These are phyloP conservation scores for Mariannaea sp. DNA, from an alignment of 2,329 filamentous ascomycete genomes.

Conservation along the genomic window DNA sequence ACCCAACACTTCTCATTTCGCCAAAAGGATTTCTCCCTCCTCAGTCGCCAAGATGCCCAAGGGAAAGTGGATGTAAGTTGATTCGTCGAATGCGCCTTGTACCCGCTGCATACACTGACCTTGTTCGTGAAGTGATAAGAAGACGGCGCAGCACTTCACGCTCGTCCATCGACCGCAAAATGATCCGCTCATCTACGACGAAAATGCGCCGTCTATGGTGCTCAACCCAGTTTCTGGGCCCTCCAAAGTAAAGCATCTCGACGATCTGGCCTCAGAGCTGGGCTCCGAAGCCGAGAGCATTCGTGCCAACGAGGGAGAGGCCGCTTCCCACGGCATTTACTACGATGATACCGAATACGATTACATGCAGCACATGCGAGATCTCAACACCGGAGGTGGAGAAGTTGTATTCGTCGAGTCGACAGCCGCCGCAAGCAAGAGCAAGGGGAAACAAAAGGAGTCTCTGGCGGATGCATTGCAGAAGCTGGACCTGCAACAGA, in stretches of 20 bases:
- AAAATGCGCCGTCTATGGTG: conserved; percentile 85
- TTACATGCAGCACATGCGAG: conserved; percentile 98
- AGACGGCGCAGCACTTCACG: conserved; percentile 88
- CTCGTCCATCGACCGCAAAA: conserved; percentile 96
- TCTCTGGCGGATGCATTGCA: conserved; percentile 82
- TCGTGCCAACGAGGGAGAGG: conserved; percentile 91
- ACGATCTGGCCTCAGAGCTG: conserved; percentile 78
- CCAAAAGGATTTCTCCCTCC: conserved; percentile 19
- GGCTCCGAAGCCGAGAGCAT: conserved; percentile 68
- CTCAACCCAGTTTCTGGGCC: conserved; percentile 65
- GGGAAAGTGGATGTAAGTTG: conserved; percentile 68
- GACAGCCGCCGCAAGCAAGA: conserved; percentile 65
- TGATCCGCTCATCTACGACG: conserved; percentile 95
- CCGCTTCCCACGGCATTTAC: conserved; percentile 90
- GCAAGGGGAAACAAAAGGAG: conserved; percentile 75
- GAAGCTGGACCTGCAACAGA: conserved; percentile 61
- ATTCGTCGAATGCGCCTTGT: neutral
- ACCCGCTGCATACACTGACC: conserved; percentile 15
- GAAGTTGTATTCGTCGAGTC: conserved; percentile 84
- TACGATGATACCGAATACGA: conserved; percentile 96
- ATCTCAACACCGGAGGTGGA: conserved; percentile 75
- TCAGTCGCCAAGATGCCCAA: conserved; percentile 67
- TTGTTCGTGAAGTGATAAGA: conserved; percentile 67
- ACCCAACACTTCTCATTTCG: conserved; percentile 17
- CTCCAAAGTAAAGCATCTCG: conserved; percentile 66